Percentiles rank a stretch among this genome's conserved stretches.
These are phyloP conservation scores for Suillus occidentalis DNA, from an alignment of 768 basidiomycete species.

Conservation along the genomic window DNA sequence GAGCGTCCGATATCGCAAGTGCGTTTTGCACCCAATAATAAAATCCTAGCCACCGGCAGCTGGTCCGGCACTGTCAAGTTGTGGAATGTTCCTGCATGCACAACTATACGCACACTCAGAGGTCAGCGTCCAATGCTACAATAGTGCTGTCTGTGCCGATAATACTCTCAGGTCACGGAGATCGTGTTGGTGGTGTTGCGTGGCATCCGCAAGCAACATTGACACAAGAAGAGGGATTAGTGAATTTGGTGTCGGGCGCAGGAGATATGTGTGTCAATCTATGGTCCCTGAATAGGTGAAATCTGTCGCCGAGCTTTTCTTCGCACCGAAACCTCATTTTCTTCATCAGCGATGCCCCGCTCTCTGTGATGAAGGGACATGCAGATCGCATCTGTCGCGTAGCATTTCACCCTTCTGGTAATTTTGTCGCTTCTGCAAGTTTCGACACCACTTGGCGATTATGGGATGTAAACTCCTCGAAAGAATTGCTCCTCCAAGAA, in stretches of 20 bases:
- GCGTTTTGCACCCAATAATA: slow-evolving; percentile 90
- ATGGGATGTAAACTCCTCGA: slow-evolving; percentile 86
- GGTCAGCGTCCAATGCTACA: slow-evolving; percentile 44
- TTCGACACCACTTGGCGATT: slow-evolving; percentile 98
- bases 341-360: slow-evolving; percentile 68
- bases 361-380: slow-evolving; percentile 88
- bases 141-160: slow-evolving; percentile 10
- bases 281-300: slow-evolving; percentile 85
- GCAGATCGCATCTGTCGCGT: slow-evolving; percentile 89
- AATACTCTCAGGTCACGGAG: slow-evolving; percentile 65
- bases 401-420: slow-evolving; percentile 94
- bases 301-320: not conserved
- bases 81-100: slow-evolving; percentile 94
- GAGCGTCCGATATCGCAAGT: slow-evolving; percentile 93
- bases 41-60: slow-evolving; percentile 87
- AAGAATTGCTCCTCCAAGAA: slow-evolving; percentile 88
- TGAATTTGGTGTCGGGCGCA: slow-evolving; percentile 90
- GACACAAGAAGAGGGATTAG: slow-evolving; percentile 55
- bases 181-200: slow-evolving; percentile 92
- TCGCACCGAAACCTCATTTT: slow-evolving; percentile 3
- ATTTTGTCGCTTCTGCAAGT: slow-evolving; percentile 91
- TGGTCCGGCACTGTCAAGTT: slow-evolving; percentile 96
- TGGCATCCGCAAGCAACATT: slow-evolving; percentile 97
- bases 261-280: slow-evolving; percentile 84
- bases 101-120: slow-evolving; percentile 69